Base-by-base conservation (phyloP, 306 rosid species). In the Pyrus betulifolia region DNA sequence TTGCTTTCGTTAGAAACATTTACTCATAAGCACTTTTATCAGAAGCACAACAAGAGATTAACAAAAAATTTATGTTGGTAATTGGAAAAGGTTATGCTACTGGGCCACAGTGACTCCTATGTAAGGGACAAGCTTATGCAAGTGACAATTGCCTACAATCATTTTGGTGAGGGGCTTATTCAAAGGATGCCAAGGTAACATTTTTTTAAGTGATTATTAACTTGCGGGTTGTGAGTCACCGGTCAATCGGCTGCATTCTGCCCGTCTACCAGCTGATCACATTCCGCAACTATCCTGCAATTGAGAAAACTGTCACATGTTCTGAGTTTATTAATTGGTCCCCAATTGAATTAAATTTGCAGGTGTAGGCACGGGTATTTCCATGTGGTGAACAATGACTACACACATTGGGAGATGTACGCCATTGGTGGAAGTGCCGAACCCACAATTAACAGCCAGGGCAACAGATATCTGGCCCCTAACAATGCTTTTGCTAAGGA, bases 371-470 rank as follows among this genome's bases (percentile, higher is more conserved):
- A 95, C 80, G 99, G 99, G 19, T 92, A 95, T 81, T 92, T 95
- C 87, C 99, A 95, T 67, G 99, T 95, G 80, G 99, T 95, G 67
- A 95, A 95, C 86, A 95, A 95, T 70, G 99, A 95, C 87, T 95
- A 95, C 66, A 95, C 97, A 60, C 99, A 95, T 44, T 92, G 99
- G 99, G 93, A 77, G 76, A 95, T 95, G 99, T 95, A 95, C 78
- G 99, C 99, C 74, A 95, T 95, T 55, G 99, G 99, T 69, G 99
- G 99, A 69, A 95, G 99, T 69, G 99, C 99, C 72, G 42, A 90
- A 31, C 99, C 99, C 75, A 95, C 99, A 57, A 92, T 95, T 81
- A 92, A 95, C 77, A 95, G 99, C 87, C 98, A 95, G 79, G 99
- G 99, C 69, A 95, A 95, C 79, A 85, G 99, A 89, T 95, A 88